phyloP scores from a whole-genome alignment of 495 filamentous ascomycete genomes.

The Hypoxylon subgilvum region DNA sequence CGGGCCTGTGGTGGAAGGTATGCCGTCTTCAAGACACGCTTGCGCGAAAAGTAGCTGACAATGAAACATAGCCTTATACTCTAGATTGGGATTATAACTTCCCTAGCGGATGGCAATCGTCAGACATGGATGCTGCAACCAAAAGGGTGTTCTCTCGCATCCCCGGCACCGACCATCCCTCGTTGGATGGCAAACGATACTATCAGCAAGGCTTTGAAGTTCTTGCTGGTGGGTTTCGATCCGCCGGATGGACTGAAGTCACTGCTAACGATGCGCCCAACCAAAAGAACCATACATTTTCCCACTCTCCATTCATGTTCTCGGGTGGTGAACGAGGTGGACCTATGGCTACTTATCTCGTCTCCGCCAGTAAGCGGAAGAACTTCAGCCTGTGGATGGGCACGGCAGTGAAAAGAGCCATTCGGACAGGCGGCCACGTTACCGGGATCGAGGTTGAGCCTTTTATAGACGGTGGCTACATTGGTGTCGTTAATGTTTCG shows the following conservation, averaged over 20 bases:
- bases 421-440: constrained; percentile 64
- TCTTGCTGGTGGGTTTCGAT: constrained; percentile 59
- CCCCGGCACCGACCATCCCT: constrained; percentile 71
- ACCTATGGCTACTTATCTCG: constrained; percentile 75
- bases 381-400: constrained; percentile 74
- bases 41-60: neutral
- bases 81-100: constrained; percentile 77
- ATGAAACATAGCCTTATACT: constrained; percentile 41
- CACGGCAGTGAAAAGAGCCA: constrained; percentile 68
- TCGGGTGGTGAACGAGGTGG: constrained; percentile 70
- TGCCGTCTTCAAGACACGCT: constrained; percentile 2
- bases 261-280: constrained; percentile 65
- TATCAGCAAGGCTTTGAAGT: constrained; percentile 69
- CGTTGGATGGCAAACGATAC: constrained; percentile 70
- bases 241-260: constrained; percentile 66
- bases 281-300: constrained; percentile 70
- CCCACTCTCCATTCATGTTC: constrained; percentile 74
- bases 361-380: constrained; percentile 60
- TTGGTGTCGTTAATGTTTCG: constrained; percentile 67
- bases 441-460: constrained; percentile 73
- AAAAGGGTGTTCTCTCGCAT: constrained; percentile 69
- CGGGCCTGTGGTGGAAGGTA: constrained; percentile 63
- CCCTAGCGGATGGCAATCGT: constrained; percentile 72
- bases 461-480: constrained; percentile 59
- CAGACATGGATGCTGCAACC: constrained; percentile 64